Base-by-base conservation (phyloP, 2,329 filamentous ascomycete species). In the Scopulariopsis brevicaulis region DNA sequence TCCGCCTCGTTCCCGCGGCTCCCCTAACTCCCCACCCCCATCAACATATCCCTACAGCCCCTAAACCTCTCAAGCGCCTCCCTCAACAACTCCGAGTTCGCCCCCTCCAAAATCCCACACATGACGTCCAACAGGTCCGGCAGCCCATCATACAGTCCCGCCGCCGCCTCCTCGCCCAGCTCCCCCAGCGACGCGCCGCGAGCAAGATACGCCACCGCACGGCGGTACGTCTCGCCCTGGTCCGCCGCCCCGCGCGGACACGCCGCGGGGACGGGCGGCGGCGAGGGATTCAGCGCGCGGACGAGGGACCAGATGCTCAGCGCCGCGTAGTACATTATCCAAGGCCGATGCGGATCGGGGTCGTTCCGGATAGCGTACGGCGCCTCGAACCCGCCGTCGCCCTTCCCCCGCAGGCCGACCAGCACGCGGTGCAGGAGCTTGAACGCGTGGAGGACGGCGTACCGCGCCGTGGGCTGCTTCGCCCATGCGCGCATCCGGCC, bases 291-390 rank as follows among this genome's bases (percentile, higher is more conserved):
- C 15, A 93, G 73, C 0, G 91, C 89, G 64, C 85, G 90, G 2
- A 90, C 90, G 66, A 93, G 96, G 3, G 84, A 87, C 90, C 90
- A 96, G 12, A 96, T 90, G 54, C 90, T 87, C 57, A 96, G 74
- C 0, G 86, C 84, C 0, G 91, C 88, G 64, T 93, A 93, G 72
- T 96, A 96, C 67, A 96, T 80, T 51, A 95, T 88, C 90, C 91
- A 96, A 0, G 91, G 89, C 28, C 90, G 80, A 64, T 96, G 93
- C 24, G 94, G 83, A 28, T 96, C 82, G 34, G 86, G 83, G 66
- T 96, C 91, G 62, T 87, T 85, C 37, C 86, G 82, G 14, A 89
- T 86, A 1, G 84, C 87, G 69, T 96, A 96, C 20, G 79, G 71
- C 4, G 65, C 63, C 14, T 66, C 72, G 34, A 74, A 5, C 59